These are phyloP conservation scores for Aspergillus sclerotiicarbonarius DNA, from an alignment of 495 filamentous ascomycete species.

Conservation along the genomic window DNA sequence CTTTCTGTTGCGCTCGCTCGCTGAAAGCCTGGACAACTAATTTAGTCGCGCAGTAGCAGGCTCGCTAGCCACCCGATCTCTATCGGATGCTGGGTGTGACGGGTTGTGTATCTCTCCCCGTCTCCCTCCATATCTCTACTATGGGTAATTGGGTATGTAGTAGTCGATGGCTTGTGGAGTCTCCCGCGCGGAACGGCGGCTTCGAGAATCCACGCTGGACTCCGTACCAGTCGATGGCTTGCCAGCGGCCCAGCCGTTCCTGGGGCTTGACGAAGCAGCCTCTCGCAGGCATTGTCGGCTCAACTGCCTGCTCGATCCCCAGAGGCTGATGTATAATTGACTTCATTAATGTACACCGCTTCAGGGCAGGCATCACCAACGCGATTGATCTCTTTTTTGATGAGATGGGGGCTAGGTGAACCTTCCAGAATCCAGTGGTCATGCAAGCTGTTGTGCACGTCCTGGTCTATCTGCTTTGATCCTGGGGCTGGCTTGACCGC, in stretches of 20 bases:
- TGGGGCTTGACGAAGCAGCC: background rate
- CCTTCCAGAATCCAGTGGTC: slow-evolving; percentile 10
- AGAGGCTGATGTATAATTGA: background rate
- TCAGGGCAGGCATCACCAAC: background rate
- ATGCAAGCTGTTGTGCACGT: slow-evolving; percentile 6
- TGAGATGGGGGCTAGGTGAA: background rate
- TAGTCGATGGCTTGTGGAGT: too few relatives aligned
- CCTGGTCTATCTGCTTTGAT: slow-evolving; percentile 3
- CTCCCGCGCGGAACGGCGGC: background rate
- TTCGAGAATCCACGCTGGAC: background rate
- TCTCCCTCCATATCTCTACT: background rate
- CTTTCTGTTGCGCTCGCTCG: background rate
- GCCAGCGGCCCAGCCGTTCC: slow-evolving; percentile 1
- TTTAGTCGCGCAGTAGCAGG: slow-evolving; percentile 17
- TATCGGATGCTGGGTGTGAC: too few relatives aligned
- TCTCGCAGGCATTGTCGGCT: background rate
- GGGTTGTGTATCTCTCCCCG: background rate
- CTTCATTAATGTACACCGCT: slow-evolving; percentile 9
- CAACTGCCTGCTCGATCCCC: too few relatives aligned
- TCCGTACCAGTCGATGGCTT: too few relatives aligned
- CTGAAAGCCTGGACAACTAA: slow-evolving; percentile 14
- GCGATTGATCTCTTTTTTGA: background rate
- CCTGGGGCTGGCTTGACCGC: slow-evolving; percentile 19
- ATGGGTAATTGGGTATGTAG: too few relatives aligned
- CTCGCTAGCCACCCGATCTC: slow-evolving; percentile 10